Evolutionary conservation across 164 flowering plant species (phyloP).

Genomic region (Chloranthus sessilifolius): DNA sequence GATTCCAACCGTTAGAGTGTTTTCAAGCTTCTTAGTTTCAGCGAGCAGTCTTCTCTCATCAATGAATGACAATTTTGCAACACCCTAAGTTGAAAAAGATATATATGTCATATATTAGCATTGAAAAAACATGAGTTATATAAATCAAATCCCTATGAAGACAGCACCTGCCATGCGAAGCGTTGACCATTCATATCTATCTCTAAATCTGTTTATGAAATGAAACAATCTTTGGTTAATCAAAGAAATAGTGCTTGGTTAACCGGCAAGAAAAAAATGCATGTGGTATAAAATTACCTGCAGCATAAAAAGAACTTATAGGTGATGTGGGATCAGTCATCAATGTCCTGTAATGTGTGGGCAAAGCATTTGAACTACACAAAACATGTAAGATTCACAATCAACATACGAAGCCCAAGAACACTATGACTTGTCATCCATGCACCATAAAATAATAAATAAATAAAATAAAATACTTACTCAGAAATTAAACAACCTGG

Average conservation of each 20-base stretch:
- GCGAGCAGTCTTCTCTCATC: constrained; percentile 68
- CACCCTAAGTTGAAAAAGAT: constrained; percentile 59
- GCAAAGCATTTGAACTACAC: constrained; percentile 71
- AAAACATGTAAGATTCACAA: constrained; percentile 5
- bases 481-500: constrained; percentile 59
- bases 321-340: constrained; percentile 84
- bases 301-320: constrained; percentile 61
- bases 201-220: constrained; percentile 77
- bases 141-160: too few species aligned
- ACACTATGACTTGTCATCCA: too few species aligned
- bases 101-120: constrained; percentile 1
- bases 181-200: constrained; percentile 95
- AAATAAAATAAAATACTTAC: neutral
- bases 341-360: constrained; percentile 58
- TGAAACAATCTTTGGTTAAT: too few species aligned
- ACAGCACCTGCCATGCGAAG: constrained; percentile 83
- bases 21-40: constrained; percentile 72
- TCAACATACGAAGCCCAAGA: too few species aligned
- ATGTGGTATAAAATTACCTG: constrained; percentile 43
- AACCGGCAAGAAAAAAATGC: too few species aligned
- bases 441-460: too few species aligned
- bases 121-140: neutral
- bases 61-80: constrained; percentile 86
- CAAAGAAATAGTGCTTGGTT: too few species aligned
- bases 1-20: constrained; percentile 59